Evolutionary conservation across 2,329 filamentous ascomycete genomes (phyloP).

Genomic region (Scedosporium apiospermum): DNA sequence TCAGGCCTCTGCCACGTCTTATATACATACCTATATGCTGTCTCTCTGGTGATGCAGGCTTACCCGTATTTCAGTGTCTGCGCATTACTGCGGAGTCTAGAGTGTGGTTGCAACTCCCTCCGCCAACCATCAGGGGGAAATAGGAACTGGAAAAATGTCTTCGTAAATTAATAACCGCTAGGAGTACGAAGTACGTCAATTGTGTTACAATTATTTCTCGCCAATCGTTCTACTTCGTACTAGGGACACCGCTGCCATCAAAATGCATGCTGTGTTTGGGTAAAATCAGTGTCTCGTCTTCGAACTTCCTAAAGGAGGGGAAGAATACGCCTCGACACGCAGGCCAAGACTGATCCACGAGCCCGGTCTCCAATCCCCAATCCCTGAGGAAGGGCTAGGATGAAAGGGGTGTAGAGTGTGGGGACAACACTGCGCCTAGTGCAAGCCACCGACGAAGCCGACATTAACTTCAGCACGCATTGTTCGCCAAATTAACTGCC

Average conservation of each 20-base stretch:
- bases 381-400: not conserved
- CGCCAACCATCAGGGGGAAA: not conserved
- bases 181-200: not conserved
- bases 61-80: not conserved
- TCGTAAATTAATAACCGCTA: not conserved
- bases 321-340: not conserved
- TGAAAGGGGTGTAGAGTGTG: not conserved
- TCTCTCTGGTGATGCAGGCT: not conserved
- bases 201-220: too few relatives aligned
- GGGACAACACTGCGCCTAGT: not conserved
- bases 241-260: not conserved
- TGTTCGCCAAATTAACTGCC: not conserved
- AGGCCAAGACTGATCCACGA: not conserved
- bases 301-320: not conserved
- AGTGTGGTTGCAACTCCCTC: not conserved
- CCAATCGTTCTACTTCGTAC: too few relatives aligned
- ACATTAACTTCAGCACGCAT: not conserved
- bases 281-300: not conserved
- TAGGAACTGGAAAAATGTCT: not conserved
- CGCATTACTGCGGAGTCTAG: not conserved
- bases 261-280: not conserved
- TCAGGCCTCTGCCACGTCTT: not conserved
- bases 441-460: not conserved
- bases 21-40: not conserved
- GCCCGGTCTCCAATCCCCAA: not conserved